phyloP scores from a whole-genome alignment of 768 basidiomycete species.

The Boletus eberwhitei region DNA sequence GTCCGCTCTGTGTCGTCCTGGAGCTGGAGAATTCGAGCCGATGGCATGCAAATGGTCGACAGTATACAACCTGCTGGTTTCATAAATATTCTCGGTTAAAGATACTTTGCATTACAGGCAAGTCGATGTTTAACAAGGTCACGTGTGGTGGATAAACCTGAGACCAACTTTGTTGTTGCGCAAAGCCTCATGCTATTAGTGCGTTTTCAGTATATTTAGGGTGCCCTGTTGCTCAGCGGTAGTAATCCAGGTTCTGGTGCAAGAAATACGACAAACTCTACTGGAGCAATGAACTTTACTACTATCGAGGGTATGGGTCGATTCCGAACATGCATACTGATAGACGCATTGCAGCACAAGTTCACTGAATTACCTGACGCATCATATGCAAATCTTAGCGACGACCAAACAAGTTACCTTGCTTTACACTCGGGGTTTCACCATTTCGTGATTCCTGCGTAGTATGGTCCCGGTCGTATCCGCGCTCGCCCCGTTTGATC shows the following conservation, averaged over 20 bases:
- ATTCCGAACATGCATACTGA: slow-evolving; percentile 44
- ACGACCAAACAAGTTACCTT: not conserved
- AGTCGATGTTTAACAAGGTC: too few relatives aligned
- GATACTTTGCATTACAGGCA: too few relatives aligned
- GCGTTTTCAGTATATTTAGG: slow-evolving; percentile 1
- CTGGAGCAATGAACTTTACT: slow-evolving; percentile 42
- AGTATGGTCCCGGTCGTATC: not conserved
- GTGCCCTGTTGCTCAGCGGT: not conserved
- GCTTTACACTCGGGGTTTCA: not conserved
- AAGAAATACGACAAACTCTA: slow-evolving; percentile 37
- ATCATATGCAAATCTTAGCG: not conserved
- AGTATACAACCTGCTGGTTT: too few relatives aligned
- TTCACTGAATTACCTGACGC: not conserved
- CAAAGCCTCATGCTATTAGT: too few relatives aligned
- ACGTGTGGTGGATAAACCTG: too few relatives aligned
- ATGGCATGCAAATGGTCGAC: too few relatives aligned
- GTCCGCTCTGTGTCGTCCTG: too few relatives aligned
- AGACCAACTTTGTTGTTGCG: too few relatives aligned
- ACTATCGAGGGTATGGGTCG: slow-evolving; percentile 49
- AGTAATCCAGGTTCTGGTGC: slow-evolving; percentile 45
- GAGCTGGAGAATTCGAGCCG: too few relatives aligned
- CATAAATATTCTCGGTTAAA: too few relatives aligned
- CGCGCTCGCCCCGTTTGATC: not conserved
- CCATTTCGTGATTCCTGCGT: not conserved
- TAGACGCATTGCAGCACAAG: not conserved